Evolutionary conservation across 805 yeast species (phyloP).

Genomic region (Nakazawaea laoshanensis): DNA sequence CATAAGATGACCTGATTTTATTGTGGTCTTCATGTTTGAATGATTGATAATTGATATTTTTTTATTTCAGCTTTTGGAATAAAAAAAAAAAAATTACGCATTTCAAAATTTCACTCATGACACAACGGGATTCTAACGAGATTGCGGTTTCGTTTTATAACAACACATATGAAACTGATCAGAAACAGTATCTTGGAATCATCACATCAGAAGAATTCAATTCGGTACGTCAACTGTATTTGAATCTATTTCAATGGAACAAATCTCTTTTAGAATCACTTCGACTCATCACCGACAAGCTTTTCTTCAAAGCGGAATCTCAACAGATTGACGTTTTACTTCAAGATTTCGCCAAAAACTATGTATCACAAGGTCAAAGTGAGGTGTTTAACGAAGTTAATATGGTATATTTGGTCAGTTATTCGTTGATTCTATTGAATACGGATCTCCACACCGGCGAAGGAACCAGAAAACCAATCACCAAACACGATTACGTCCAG

Average conservation of each 20-base stretch:
- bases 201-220: conserved; percentile 2
- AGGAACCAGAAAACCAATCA: conserved; percentile 22
- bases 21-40: no score
- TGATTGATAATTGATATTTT: no score
- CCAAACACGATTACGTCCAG: conserved; percentile 33
- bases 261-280: conserved; percentile 49
- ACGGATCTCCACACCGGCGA: conserved; percentile 65
- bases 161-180: conserved; percentile 8
- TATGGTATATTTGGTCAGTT: conserved; percentile 64
- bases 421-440: conserved; percentile 63
- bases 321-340: conserved; percentile 72
- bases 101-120: not conserved
- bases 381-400: conserved; percentile 37
- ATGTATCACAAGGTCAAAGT: conserved; percentile 1
- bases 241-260: conserved; percentile 27
- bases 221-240: conserved; percentile 3
- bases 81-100: not conserved
- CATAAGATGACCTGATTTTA: no score
- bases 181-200: conserved; percentile 6
- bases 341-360: conserved; percentile 49
- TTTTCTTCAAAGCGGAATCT: conserved; percentile 78
- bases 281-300: conserved; percentile 48
- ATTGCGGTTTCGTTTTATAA: conserved; percentile 5
- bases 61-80: not conserved
- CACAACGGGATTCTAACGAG: conserved; percentile 1